Evolutionary conservation across 2,329 filamentous ascomycete species (phyloP), one percentile per base, ranked within the genome.

Genomic region (Fulvia fulva): DNA sequence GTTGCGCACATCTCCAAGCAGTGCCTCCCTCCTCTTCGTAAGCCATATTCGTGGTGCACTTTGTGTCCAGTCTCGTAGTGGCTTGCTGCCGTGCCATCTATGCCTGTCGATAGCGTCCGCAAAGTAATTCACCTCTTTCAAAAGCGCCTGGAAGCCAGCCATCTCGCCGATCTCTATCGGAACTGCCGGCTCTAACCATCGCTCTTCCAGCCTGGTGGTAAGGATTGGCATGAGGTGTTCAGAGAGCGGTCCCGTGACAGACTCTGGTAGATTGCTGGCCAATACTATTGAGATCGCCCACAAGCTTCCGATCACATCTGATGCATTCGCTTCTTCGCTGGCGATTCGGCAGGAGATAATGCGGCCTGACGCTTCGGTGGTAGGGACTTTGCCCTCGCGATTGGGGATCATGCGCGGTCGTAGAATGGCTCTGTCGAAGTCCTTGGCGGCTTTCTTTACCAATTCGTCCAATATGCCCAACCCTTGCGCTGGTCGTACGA

Each of bases 1-100:
- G 21, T 76, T 82, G 23, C 94, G 85, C 12, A 95, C 85, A 32
- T 83, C 81, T 61, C 92, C 87, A 23, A 99, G 80, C 0, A 90
- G 87, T 32, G 82, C 85, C 68, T 96, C 91, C 67, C 89, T 86
- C 64, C 91, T 88, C 71, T 91, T 93, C 1, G 84, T 84, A 14
- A 97, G 81, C 94, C 94, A 99, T 25, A 91, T 86, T 57, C 85
- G 85, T 0, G 91, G 89, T 0, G 90, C 88, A 61, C 87, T 86
- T 43, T 87, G 83, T 0, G 90, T 86, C 93, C 94, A 99, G 23
- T 90, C 85, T 46, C 83, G 80, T 37, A 99, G 76, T 30, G 87
- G 83, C 55, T 77, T 75, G 49, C 81, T 77, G 3, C 81, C 82
- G 16, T 81, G 79, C 81, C 90, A 93, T 0, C 83, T 81, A 19